Conservation (phyloP, 176 grass and related monocot genomes). For the Rhynchospora tenuis region DNA sequence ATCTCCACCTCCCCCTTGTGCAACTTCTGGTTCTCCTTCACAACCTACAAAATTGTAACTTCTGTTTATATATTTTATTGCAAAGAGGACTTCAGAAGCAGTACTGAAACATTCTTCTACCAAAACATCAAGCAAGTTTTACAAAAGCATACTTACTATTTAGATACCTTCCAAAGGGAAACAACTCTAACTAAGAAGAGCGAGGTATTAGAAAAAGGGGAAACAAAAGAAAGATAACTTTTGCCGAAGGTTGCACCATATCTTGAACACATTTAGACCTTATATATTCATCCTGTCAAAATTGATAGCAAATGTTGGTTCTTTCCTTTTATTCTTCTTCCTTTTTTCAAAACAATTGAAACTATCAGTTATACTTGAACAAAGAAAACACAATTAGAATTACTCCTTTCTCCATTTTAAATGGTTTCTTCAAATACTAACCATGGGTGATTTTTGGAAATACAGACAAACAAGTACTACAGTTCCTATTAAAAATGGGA, state of each 20-base stretch:
- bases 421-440: background rate
- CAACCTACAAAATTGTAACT: slow-evolving; percentile 49
- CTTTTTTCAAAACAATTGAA: slow-evolving; percentile 1
- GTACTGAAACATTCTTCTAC: slow-evolving; percentile 8
- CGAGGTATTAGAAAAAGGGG: background rate
- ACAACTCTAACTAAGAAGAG: background rate
- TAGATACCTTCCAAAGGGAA: background rate
- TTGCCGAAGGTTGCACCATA: background rate
- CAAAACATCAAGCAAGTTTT: background rate
- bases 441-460: background rate
- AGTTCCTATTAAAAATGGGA: slow-evolving; percentile 10
- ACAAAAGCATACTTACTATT: background rate
- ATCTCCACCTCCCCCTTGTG: slow-evolving; percentile 84
- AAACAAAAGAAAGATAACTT: background rate
- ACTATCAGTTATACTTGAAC: background rate
- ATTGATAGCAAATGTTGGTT: background rate
- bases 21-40: slow-evolving; percentile 99
- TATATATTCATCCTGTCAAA: background rate
- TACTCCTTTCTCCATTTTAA: background rate
- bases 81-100: slow-evolving; percentile 9
- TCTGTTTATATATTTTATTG: background rate
- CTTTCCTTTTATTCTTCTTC: background rate
- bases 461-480: background rate
- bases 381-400: background rate
- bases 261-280: background rate